Percentiles rank a stretch among this genome's conserved stretches.
phyloP scores from a whole-genome alignment of 1,139 yeast genomes.

The Kurtzmaniella quercitrusa region DNA sequence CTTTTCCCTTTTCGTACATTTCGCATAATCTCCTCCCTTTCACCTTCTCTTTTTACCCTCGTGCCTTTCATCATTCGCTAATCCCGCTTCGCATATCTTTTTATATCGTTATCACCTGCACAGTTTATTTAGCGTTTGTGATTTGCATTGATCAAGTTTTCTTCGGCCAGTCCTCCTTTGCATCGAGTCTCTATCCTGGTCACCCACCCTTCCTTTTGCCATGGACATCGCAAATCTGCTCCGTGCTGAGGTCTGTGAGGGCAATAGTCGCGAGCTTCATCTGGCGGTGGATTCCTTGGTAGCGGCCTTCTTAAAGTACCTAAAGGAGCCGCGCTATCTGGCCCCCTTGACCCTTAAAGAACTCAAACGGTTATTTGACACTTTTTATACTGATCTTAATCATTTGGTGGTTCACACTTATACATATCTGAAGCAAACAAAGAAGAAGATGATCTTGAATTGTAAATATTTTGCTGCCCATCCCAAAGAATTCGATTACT shows the following conservation, averaged over 20 bases:
- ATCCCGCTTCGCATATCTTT: background rate
- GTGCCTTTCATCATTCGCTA: background rate
- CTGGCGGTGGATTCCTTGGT: conserved; percentile 22
- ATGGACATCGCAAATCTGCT: background rate
- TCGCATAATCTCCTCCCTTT: background rate
- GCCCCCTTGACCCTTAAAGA: conserved; percentile 36
- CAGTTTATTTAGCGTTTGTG: background rate
- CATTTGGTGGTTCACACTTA: conserved; percentile 29
- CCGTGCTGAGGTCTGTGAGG: background rate
- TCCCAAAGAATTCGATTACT: conserved; percentile 35
- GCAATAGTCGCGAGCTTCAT: conserved; percentile 8
- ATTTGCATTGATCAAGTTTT: background rate
- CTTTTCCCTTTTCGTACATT: background rate
- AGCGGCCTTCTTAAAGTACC: conserved; percentile 29
- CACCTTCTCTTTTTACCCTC: background rate
- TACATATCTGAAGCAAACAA: conserved; percentile 37
- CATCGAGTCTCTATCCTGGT: no score
- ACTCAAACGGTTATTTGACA: conserved; percentile 28
- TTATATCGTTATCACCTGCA: background rate
- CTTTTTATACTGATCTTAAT: conserved; percentile 36
- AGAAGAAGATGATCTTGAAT: conserved; percentile 33
- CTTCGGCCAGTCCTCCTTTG: background rate
- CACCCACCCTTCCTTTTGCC: background rate
- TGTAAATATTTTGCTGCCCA: conserved; percentile 25
- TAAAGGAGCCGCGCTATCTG: conserved; percentile 43